phyloP scores from a whole-genome alignment of 257 asterid species.

The Nicotiana sylvestris region DNA sequence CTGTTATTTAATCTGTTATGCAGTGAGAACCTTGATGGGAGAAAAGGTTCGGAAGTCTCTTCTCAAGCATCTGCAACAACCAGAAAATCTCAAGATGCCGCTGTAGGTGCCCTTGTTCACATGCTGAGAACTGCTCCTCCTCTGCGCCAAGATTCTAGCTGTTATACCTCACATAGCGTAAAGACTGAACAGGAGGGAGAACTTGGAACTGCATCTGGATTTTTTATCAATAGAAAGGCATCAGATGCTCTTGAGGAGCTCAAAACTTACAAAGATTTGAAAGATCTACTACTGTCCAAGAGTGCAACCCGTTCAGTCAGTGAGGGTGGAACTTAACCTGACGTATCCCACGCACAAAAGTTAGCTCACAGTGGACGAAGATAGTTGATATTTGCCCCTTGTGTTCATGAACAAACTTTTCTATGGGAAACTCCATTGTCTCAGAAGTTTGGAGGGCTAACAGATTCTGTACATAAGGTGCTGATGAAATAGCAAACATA shows the following conservation, averaged over 20 bases:
- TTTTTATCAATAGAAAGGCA: constrained; percentile 53
- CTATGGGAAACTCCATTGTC: neutral
- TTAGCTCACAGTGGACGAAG: neutral
- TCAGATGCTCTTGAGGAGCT: constrained; percentile 93
- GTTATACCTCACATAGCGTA: constrained; percentile 31
- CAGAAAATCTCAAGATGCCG: constrained; percentile 80
- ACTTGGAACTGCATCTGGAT: constrained; percentile 48
- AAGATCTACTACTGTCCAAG: constrained; percentile 68
- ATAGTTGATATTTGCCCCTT: neutral
- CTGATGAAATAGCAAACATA: neutral
- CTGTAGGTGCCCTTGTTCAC: constrained; percentile 85
- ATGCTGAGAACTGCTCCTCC: constrained; percentile 91
- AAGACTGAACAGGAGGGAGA: constrained; percentile 40
- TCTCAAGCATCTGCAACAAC: constrained; percentile 40
- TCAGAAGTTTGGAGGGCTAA: neutral
- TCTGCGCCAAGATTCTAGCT: constrained; percentile 61
- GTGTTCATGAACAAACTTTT: neutral
- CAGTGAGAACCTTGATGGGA: constrained; percentile 50
- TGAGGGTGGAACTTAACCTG: constrained; percentile 24
- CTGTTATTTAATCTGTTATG: constrained; percentile 2
- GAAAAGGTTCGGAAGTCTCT: constrained; percentile 52
- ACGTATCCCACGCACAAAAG: constrained; percentile 5
- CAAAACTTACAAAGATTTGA: constrained; percentile 64
- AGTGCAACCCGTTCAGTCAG: constrained; percentile 34
- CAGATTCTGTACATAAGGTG: constrained; percentile 9